These are phyloP conservation scores for Epicoccum nigrum DNA, from an alignment of 2,329 filamentous ascomycete genomes.

Conservation along the genomic window DNA sequence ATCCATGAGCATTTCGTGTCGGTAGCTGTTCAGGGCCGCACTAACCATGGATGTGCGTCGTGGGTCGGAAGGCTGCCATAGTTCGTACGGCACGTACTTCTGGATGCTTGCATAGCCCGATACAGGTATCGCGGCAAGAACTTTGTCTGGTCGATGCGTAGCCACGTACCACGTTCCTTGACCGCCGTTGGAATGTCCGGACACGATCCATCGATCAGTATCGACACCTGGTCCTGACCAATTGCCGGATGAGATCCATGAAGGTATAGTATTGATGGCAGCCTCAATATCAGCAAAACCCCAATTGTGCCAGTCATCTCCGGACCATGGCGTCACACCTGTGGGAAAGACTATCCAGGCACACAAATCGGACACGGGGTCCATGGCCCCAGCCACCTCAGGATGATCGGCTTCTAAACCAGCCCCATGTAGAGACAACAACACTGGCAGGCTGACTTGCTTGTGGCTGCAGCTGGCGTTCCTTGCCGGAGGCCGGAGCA, in stretches of 20 bases:
- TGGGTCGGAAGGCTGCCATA: slow-evolving; percentile 64
- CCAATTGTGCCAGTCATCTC: slow-evolving; percentile 68
- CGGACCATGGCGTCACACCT: slow-evolving; percentile 64
- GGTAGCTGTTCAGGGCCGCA: slow-evolving; percentile 58
- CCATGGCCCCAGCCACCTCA: slow-evolving; percentile 55
- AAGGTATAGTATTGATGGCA: slow-evolving; percentile 55
- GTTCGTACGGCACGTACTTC: slow-evolving; percentile 63
- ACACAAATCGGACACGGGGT: slow-evolving; percentile 58
- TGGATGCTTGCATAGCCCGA: slow-evolving; percentile 66
- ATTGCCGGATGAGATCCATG: slow-evolving; percentile 56
- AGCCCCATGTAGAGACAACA: slow-evolving; percentile 62
- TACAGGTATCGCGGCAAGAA: slow-evolving; percentile 62
- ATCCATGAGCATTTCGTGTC: slow-evolving; percentile 60
- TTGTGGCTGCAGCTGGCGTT: slow-evolving; percentile 41
- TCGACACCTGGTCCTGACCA: slow-evolving; percentile 59
- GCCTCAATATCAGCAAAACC: slow-evolving; percentile 63
- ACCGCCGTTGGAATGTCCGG: slow-evolving; percentile 66
- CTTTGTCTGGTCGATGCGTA: slow-evolving; percentile 62
- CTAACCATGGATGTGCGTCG: slow-evolving; percentile 55
- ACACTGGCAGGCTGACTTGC: slow-evolving; percentile 50
- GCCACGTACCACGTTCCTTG: slow-evolving; percentile 65
- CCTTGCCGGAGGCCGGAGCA: slow-evolving; percentile 60
- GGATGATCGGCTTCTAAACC: slow-evolving; percentile 61
- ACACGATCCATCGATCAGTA: slow-evolving; percentile 57
- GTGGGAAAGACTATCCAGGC: slow-evolving; percentile 63